These are phyloP conservation scores for Cyberlindnera saturnus DNA, from an alignment of 805 yeast genomes.

Conservation along the genomic window DNA sequence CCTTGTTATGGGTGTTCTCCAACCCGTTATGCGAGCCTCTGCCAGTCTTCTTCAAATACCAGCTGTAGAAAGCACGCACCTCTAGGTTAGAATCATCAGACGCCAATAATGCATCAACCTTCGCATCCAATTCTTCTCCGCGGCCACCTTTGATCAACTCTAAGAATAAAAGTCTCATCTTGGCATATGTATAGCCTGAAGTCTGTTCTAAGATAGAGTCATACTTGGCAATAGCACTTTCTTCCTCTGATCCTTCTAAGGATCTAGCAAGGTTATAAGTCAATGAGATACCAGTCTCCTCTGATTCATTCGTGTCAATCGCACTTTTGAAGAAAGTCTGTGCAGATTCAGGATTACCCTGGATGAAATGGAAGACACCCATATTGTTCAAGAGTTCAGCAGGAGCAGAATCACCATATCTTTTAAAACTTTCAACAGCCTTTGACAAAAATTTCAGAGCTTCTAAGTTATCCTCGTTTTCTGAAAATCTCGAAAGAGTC, in stretches of 20 bases:
- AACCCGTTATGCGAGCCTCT: slow-evolving; percentile 39
- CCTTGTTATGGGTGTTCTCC: slow-evolving; percentile 78
- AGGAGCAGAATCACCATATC: slow-evolving; percentile 31
- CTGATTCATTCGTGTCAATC: slow-evolving; percentile 31
- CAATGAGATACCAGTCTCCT: slow-evolving; percentile 37
- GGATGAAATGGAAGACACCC: slow-evolving; percentile 75
- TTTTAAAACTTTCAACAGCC: slow-evolving; percentile 45
- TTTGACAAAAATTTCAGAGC: slow-evolving; percentile 59
- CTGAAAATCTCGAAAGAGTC: slow-evolving; percentile 64
- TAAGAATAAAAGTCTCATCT: slow-evolving; percentile 61
- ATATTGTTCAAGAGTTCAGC: slow-evolving; percentile 71
- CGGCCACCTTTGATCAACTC: slow-evolving; percentile 42
- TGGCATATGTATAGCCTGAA: slow-evolving; percentile 73
- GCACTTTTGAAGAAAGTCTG: slow-evolving; percentile 49
- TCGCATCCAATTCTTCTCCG: slow-evolving; percentile 39
- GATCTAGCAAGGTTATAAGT: slow-evolving; percentile 76
- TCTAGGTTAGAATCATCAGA: slow-evolving; percentile 61
- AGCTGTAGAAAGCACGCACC: slow-evolving; percentile 85
- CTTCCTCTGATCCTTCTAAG: slow-evolving; percentile 39
- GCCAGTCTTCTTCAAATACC: slow-evolving; percentile 67
- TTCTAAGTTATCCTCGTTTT: slow-evolving; percentile 57
- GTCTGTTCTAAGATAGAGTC: slow-evolving; percentile 46
- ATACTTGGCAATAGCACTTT: slow-evolving; percentile 35
- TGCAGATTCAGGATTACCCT: slow-evolving; percentile 55
- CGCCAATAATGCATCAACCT: slow-evolving; percentile 48